Evolutionary conservation across 1,284 basidiomycete species (phyloP).

Genomic region (Pseudozyma pruni): DNA sequence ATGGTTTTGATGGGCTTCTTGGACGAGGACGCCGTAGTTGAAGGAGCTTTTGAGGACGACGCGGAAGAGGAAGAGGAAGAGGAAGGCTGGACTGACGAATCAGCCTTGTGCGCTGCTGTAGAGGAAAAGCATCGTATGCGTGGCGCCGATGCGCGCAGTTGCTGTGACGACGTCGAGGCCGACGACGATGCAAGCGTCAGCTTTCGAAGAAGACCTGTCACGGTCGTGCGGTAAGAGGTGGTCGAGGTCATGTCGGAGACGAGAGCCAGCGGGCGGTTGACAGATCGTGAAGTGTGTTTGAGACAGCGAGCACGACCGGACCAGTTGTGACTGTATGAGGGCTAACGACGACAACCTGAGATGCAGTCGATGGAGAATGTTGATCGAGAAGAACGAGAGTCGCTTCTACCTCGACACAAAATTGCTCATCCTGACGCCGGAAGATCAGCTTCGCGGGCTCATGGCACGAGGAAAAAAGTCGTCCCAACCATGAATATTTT

Average conservation of each 20-base stretch:
- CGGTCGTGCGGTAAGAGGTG: conserved; percentile 17
- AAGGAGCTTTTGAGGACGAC: conserved; percentile 1
- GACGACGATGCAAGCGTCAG: conserved; percentile 17
- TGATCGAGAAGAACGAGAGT: no score
- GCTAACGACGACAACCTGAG: no score
- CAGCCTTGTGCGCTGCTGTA: conserved; percentile 1
- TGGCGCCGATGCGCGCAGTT: conserved; percentile 1
- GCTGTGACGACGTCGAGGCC: conserved; percentile 18
- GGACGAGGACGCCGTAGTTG: neutral
- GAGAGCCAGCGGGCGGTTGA: neutral
- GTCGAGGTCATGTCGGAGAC: conserved; percentile 23
- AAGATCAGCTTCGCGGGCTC: no score
- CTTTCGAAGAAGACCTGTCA: conserved; percentile 25
- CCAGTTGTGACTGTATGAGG: no score
- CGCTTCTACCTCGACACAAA: no score
- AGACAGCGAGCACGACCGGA: no score
- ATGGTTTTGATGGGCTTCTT: conserved; percentile 18
- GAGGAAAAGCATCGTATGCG: conserved; percentile 21
- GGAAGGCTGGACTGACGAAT: conserved; percentile 3
- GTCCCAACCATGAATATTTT: no score
- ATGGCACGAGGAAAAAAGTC: no score
- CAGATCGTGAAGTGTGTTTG: no score
- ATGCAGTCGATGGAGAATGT: no score
- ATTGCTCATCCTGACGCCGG: no score
- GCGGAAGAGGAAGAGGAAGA: conserved; percentile 11